Evolutionary conservation across 257 asterid genomes (phyloP).

Genomic region (Solanum chaucha): DNA sequence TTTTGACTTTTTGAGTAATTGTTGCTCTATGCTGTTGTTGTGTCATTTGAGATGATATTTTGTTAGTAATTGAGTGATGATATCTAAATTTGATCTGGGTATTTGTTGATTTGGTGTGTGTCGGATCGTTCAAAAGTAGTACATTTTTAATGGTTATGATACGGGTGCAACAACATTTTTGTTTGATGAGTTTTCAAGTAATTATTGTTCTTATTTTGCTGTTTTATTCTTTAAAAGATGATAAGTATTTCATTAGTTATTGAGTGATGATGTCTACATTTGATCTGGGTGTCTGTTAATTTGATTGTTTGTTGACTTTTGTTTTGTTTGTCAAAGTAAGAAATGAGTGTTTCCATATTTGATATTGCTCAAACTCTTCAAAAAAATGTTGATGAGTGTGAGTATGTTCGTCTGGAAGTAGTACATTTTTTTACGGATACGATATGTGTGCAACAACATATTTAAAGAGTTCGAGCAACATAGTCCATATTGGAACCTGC

Average conservation of each 20-base stretch:
- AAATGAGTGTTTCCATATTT: neutral
- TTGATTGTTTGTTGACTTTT: neutral
- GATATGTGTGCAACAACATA: neutral
- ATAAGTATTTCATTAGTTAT: neutral
- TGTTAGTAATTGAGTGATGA: neutral
- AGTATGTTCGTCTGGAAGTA: neutral
- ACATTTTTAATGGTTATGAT: neutral
- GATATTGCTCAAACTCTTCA: neutral
- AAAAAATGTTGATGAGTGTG: neutral
- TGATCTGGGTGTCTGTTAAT: neutral
- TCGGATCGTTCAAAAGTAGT: neutral
- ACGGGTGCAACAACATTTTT: neutral
- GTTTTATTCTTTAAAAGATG: neutral
- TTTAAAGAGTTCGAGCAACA: neutral
- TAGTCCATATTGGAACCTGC: too few relatives aligned
- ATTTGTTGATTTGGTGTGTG: neutral
- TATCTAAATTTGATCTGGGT: neutral
- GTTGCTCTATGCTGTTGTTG: neutral
- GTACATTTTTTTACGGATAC: neutral
- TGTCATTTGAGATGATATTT: neutral
- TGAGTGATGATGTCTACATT: neutral
- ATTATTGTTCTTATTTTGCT: neutral
- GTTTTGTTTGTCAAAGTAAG: neutral
- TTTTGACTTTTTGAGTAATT: neutral
- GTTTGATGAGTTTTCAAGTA: neutral